Evolutionary conservation across 2,329 filamentous ascomycete genomes (phyloP), one percentile per base, ranked within the genome.

Genomic region (Alternaria conjuncta): DNA sequence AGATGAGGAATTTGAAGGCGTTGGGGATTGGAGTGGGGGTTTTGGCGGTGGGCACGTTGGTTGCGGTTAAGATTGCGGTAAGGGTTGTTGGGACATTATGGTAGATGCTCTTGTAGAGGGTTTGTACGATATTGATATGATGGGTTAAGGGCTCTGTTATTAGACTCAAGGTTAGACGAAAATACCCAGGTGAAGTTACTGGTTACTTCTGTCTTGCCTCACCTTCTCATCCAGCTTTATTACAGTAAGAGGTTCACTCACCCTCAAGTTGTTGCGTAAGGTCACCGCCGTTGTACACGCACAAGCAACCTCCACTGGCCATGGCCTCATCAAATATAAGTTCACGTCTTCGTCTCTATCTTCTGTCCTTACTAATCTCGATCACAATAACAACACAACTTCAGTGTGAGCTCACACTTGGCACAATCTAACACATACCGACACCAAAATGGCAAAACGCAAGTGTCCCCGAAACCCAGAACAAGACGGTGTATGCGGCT

Each of bases 1-100:
- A 87, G 74, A 78, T 76, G 64, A 79, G 84, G 59, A 86, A 85
- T 68, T 57, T 86, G 55, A 81, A 79, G 66, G 77, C 82, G 11
- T 72, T 88, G 57, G 68, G 83, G 4, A 70, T 85, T 10, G 84
- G 79, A 13, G 61, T 76, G 8, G 77, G 73, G 6, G 63, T 74
- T 2, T 25, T 78, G 23, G 70, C 71, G 5, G 25, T 77, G 11
- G 74, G 76, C 0, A 66, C 67, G 2, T 75, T 72, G 60, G 64
- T 64, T 5, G 68, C 68, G 3, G 55, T 78, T 10, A 80, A 71
- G 71, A 57, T 75, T 21, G 70, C 69, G 21, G 72, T 67, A 3
- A 57, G 61, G 11, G 32, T 77, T 20, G 56, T 69, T 47, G 65
- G 50, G 36, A 64, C 60, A 45, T 61, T 69, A 59, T 73, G 71